Evolutionary conservation across 176 grass and related monocot species (phyloP).

Genomic region (Rhynchospora breviuscula): DNA sequence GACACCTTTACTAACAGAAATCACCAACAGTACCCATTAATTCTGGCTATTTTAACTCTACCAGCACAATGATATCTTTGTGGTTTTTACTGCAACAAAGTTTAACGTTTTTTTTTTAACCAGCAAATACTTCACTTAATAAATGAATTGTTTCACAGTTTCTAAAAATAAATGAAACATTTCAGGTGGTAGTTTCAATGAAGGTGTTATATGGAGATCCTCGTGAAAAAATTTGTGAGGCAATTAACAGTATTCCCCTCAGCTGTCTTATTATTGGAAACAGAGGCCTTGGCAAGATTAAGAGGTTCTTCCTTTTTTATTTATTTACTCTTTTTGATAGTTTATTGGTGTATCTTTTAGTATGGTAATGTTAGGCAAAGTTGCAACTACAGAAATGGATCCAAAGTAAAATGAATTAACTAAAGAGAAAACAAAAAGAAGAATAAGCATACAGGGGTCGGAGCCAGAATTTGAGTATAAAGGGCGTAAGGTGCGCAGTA

Average conservation of each 20-base stretch:
- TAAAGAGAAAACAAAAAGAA: neutral
- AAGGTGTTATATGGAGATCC: slow-evolving; percentile 86
- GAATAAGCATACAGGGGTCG: neutral
- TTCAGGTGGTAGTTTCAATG: slow-evolving; percentile 49
- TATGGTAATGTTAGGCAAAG: neutral
- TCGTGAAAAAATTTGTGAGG: slow-evolving; percentile 83
- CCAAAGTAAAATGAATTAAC: neutral
- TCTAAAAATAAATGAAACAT: neutral
- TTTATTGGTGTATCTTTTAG: neutral
- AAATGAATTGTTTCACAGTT: neutral
- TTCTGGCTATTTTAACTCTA: neutral
- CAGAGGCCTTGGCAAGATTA: slow-evolving; percentile 82
- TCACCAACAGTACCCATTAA: neutral
- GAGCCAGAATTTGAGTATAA: too few species aligned
- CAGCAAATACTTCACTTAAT: neutral
- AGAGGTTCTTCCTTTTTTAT: slow-evolving; percentile 36
- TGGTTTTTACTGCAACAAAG: neutral
- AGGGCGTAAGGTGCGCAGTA: too few species aligned
- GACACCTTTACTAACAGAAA: neutral
- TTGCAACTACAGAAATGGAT: neutral
- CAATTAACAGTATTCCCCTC: slow-evolving; percentile 51
- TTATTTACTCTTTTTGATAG: neutral
- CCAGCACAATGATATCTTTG: neutral
- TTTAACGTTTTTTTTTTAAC: neutral
- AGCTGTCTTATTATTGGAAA: slow-evolving; percentile 78